These are phyloP conservation scores for Verruconis gallopava DNA, from an alignment of 2,329 filamentous ascomycete genomes.

Conservation along the genomic window DNA sequence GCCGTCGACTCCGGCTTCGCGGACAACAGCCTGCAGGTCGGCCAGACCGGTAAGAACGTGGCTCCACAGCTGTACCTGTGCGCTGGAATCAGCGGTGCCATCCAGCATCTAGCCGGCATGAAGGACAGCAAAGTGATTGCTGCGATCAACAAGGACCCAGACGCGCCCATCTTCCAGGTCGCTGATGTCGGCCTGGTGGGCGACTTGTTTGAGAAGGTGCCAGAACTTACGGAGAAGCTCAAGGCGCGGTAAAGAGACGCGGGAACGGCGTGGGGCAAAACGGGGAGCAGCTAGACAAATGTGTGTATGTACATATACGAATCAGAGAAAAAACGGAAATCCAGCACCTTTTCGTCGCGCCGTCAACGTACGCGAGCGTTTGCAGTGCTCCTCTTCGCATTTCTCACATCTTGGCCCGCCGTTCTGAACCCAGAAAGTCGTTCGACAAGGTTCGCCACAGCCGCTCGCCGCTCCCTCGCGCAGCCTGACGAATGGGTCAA, in stretches of 20 bases:
- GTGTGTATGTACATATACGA: background rate
- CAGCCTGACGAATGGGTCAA: too few species aligned
- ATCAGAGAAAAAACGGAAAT: background rate
- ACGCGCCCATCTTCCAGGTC: slow-evolving; percentile 96
- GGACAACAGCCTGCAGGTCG: slow-evolving; percentile 95
- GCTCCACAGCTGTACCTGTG: slow-evolving; percentile 91
- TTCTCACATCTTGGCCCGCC: too few species aligned
- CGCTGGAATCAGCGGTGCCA: slow-evolving; percentile 90
- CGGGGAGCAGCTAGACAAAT: too few species aligned
- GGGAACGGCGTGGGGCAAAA: too few species aligned
- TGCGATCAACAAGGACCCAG: slow-evolving; percentile 93
- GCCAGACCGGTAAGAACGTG: slow-evolving; percentile 97
- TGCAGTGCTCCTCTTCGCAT: too few species aligned
- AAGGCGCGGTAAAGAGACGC: slow-evolving; percentile 42
- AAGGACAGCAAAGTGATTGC: slow-evolving; percentile 99
- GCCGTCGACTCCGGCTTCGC: slow-evolving; percentile 96
- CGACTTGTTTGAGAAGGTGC: slow-evolving; percentile 90
- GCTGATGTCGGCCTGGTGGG: slow-evolving; percentile 92
- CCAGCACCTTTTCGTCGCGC: background rate
- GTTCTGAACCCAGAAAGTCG: too few species aligned
- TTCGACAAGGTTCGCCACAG: too few species aligned
- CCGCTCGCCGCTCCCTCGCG: too few species aligned
- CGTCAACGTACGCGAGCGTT: background rate
- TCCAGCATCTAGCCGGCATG: slow-evolving; percentile 97
- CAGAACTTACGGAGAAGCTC: slow-evolving; percentile 90